phyloP scores from a whole-genome alignment of 306 rosid genomes.

The Pterocarpus santalinus region DNA sequence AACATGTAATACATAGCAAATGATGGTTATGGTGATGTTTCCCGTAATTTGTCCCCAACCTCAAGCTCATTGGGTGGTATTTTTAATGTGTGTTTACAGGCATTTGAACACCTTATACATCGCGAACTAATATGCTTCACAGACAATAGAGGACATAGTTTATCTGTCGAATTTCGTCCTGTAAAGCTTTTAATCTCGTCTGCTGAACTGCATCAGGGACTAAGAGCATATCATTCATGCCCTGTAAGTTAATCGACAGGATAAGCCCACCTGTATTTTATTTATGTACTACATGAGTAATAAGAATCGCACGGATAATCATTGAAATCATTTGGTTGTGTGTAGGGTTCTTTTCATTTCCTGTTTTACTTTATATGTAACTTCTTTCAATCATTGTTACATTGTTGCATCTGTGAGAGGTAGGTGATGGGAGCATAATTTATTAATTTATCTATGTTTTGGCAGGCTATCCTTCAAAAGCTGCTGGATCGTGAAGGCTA shows the following conservation, averaged over 20 bases:
- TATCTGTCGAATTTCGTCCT: conserved; percentile 75
- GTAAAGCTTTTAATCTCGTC: conserved; percentile 77
- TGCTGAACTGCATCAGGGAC: conserved; percentile 74
- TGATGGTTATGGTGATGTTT: conserved; percentile 26
- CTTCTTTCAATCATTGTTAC: conserved; percentile 20
- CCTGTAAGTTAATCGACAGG: conserved; percentile 72
- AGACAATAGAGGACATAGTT: conserved; percentile 76
- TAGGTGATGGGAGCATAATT: conserved; percentile 26
- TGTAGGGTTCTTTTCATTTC: conserved; percentile 17
- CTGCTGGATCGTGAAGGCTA: conserved; percentile 65
- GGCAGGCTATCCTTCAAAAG: conserved; percentile 71
- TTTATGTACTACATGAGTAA: conserved; percentile 22
- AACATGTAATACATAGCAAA: conserved; percentile 8
- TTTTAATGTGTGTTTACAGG: conserved; percentile 60
- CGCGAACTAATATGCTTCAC: conserved; percentile 78
- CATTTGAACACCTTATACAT: conserved; percentile 88
- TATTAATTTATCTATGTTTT: conserved; percentile 45
- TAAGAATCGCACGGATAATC: conserved; percentile 25
- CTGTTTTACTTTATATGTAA: not conserved
- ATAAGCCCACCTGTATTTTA: not conserved
- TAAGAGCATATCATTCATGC: conserved; percentile 68
- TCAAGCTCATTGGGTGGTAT: conserved; percentile 20
- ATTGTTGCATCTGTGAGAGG: conserved; percentile 3
- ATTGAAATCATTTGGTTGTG: conserved; percentile 23
- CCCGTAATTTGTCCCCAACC: not conserved